Conservation (phyloP, 139 green algal genomes). For the Picocystis salinarum region DNA sequence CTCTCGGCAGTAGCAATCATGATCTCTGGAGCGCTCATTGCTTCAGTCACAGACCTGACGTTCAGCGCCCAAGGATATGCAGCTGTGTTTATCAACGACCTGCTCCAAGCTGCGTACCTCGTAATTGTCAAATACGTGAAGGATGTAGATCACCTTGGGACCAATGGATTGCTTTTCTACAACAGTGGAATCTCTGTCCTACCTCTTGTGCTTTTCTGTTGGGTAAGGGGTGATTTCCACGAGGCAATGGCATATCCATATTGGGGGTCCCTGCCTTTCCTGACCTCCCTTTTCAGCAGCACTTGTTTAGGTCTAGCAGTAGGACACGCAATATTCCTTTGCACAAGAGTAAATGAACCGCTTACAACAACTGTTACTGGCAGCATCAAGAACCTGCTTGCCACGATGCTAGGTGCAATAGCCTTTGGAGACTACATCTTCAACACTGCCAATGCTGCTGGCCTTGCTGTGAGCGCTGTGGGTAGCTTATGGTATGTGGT, state of each 20-base stretch:
- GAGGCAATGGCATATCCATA: constrained; percentile 1
- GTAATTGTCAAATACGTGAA: constrained; percentile 48
- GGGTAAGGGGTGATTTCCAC: background rate
- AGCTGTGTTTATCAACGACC: constrained; percentile 40
- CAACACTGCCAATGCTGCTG: constrained; percentile 20
- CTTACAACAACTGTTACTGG: constrained; percentile 42
- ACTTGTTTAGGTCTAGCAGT: constrained; percentile 33
- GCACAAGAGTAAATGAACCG: constrained; percentile 46
- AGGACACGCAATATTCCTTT: constrained; percentile 49
- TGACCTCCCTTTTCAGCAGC: background rate
- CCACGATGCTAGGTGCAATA: constrained; percentile 38
- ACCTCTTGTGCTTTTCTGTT: background rate
- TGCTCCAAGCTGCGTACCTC: constrained; percentile 40
- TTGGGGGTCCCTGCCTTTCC: background rate
- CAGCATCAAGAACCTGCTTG: constrained; percentile 47
- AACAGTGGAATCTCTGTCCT: background rate
- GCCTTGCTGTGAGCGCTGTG: constrained; percentile 29
- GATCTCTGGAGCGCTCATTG: constrained; percentile 32
- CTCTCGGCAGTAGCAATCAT: constrained; percentile 30
- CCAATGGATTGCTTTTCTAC: background rate
- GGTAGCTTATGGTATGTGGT: constrained; percentile 21
- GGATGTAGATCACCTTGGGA: constrained; percentile 10
- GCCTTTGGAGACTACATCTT: constrained; percentile 49
- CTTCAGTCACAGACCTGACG: constrained; percentile 35
- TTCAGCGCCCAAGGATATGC: constrained; percentile 38